phyloP scores from a whole-genome alignment of 2,329 filamentous ascomycete species.

The Trichoderma breve region DNA sequence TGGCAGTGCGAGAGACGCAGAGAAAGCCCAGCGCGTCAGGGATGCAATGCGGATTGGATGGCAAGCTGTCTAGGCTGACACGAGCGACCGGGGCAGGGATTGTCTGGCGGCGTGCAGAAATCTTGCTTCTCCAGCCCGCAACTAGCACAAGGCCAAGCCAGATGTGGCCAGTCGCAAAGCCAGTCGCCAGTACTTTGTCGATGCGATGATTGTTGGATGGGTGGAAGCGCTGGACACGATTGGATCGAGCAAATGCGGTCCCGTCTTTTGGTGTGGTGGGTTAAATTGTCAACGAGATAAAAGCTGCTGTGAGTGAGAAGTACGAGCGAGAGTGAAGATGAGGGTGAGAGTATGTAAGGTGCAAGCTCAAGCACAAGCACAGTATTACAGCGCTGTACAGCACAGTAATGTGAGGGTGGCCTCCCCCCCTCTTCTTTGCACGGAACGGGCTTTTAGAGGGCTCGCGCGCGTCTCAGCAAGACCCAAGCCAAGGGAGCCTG shows the following conservation, averaged over 20 bases:
- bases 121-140: conserved; percentile 20
- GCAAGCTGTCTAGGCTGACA: conserved; percentile 21
- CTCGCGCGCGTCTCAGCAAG: background rate
- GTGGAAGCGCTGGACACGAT: background rate
- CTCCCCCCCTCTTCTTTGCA: background rate
- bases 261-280: background rate
- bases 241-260: background rate
- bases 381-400: no score
- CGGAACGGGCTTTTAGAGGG: background rate
- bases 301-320: background rate
- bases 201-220: background rate
- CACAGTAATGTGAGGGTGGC: background rate
- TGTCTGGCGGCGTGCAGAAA: conserved; percentile 17
- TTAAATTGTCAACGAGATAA: background rate
- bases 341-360: no score
- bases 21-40: conserved; percentile 16
- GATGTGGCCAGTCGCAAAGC: background rate
- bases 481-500: background rate
- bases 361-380: no score
- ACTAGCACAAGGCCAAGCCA: conserved; percentile 16
- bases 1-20: conserved; percentile 6
- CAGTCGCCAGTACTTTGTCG: background rate
- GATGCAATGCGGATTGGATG: conserved; percentile 20
- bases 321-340: no score
- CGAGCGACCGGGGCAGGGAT: conserved; percentile 18